phyloP scores from a whole-genome alignment of 225 moss, liverwort and hornwort genomes.

The Antitrichia curtipendula region DNA sequence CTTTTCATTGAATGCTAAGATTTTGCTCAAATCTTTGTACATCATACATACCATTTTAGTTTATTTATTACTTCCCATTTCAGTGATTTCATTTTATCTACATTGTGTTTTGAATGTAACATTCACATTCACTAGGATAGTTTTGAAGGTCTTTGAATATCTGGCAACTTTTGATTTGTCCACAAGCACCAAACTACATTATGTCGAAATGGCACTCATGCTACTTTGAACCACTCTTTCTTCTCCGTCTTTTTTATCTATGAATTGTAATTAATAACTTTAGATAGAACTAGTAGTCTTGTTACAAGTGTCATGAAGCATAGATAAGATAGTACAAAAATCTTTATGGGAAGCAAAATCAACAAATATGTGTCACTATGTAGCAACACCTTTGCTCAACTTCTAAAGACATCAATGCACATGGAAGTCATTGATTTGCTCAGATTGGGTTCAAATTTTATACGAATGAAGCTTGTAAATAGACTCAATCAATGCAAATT shows the following conservation, averaged over 20 bases:
- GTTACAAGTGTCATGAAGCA: background rate
- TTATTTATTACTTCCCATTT: background rate
- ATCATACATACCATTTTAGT: fast-evolving
- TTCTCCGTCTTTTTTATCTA: fast-evolving
- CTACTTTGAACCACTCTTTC: background rate
- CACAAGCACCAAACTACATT: fast-evolving
- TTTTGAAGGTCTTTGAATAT: background rate
- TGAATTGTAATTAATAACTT: background rate
- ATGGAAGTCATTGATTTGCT: background rate
- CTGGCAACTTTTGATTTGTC: fast-evolving
- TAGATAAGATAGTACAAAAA: background rate
- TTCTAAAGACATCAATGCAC: fast-evolving
- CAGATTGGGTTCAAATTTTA: fast-evolving
- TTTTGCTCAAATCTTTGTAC: background rate
- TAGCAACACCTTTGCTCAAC: background rate
- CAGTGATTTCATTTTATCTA: no score
- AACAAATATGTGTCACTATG: fast-evolving
- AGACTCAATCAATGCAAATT: no score
- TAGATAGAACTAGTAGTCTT: background rate
- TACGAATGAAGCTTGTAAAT: background rate
- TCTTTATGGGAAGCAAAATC: background rate
- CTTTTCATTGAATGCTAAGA: background rate
- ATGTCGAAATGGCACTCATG: no score
- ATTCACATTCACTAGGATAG: background rate
- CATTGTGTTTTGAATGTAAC: no score